Conservation (phyloP, 2,329 filamentous ascomycete genomes). For the Phoma sp. region DNA sequence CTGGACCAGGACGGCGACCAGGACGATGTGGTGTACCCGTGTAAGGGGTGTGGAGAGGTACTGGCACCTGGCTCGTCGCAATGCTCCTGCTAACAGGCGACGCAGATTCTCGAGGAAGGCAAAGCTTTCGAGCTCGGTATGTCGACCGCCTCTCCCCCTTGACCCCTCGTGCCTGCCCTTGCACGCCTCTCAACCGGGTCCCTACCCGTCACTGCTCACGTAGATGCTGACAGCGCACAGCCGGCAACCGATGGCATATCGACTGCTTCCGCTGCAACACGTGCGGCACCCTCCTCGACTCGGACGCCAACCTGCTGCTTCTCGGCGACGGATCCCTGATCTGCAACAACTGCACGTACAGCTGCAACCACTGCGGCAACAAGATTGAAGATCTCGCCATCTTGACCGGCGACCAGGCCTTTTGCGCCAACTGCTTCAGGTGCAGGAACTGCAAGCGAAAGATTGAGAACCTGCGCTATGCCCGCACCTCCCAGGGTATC, state of each 20-base stretch:
- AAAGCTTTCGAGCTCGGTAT: conserved; percentile 97
- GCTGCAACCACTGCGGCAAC: conserved; percentile 93
- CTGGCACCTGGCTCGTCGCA: conserved; percentile 10
- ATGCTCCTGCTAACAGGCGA: conserved; percentile 26
- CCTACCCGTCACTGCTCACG: too few species aligned
- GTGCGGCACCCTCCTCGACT: conserved; percentile 94
- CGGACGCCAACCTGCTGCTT: conserved; percentile 94
- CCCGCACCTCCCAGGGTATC: conserved; percentile 95
- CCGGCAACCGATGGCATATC: conserved; percentile 97
- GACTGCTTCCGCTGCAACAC: conserved; percentile 98
- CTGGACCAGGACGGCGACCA: conserved; percentile 51
- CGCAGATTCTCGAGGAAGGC: conserved; percentile 93
- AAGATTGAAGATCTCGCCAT: conserved; percentile 99
- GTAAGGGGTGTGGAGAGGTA: conserved; percentile 66
- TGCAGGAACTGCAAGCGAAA: conserved; percentile 98
- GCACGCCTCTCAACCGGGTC: conserved; percentile 1
- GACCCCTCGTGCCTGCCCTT: conserved; percentile 9
- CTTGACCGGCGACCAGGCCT: conserved; percentile 95
- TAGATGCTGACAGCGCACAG: conserved; percentile 58
- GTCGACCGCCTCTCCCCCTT: conserved; percentile 38
- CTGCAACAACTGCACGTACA: conserved; percentile 99
- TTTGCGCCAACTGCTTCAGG: conserved; percentile 95
- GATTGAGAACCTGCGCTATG: conserved; percentile 98
- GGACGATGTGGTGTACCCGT: conserved; percentile 65
- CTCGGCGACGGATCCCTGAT: conserved; percentile 97